A percentile compares a stretch with the other conserved stretches of the same genome.
phyloP scores from a whole-genome alignment of 208 protist genomes.

The Crithidia fasciculata region DNA sequence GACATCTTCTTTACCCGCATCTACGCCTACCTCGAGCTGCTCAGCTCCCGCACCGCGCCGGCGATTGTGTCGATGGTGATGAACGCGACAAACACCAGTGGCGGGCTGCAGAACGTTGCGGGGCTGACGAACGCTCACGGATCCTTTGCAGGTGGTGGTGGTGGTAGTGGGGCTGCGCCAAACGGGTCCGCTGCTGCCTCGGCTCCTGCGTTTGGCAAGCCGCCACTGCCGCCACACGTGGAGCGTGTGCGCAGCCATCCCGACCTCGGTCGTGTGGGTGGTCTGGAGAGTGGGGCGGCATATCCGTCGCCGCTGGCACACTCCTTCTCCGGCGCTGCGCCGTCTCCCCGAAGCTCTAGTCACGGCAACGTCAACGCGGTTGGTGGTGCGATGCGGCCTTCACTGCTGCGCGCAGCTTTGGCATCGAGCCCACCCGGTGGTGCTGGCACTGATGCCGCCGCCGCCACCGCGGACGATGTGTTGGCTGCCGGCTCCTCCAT shows the following conservation, averaged over 20 bases:
- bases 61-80: slow-evolving; percentile 36
- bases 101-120: not conserved
- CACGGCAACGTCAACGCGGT: not conserved
- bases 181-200: not conserved
- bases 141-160: not conserved
- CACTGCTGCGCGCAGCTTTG: not conserved
- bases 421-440: not conserved
- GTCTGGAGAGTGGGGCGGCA: not conserved
- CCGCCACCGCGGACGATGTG: slow-evolving; percentile 1
- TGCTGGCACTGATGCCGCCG: not conserved
- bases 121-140: not conserved
- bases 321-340: not conserved
- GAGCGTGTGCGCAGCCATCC: slow-evolving; percentile 18
- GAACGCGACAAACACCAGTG: slow-evolving; percentile 15
- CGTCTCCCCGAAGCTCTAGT: not conserved
- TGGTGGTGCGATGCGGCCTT: not conserved
- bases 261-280: slow-evolving; percentile 8
- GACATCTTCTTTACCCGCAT: slow-evolving; percentile 83
- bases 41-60: slow-evolving; percentile 55
- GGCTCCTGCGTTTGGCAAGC: slow-evolving; percentile 4
- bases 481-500: slow-evolving; percentile 10
- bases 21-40: slow-evolving; percentile 56
- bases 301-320: not conserved
- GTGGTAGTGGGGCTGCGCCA: not conserved
- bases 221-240: slow-evolving; percentile 18